Conservation (phyloP, 148 eudicot species). For the Vaccinium corymbosum region DNA sequence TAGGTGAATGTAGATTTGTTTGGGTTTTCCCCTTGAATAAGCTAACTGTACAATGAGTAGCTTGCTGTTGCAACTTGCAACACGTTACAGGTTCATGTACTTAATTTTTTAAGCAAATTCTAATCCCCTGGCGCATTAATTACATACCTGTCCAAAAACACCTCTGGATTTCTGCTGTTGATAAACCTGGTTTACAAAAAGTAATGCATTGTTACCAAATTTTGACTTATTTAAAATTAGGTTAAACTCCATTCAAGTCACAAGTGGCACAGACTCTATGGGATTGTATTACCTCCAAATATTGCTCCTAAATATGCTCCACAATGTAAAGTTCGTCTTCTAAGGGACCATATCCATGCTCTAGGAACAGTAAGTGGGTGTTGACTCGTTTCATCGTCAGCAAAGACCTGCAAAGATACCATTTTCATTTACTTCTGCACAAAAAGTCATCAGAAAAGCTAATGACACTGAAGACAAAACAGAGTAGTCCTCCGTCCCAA, state of each 20-base stretch:
- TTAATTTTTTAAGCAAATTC: too few species aligned
- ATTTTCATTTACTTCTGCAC: not conserved
- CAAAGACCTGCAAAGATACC: conserved; percentile 58
- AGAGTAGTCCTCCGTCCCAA: too few species aligned
- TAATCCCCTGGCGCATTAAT: too few species aligned
- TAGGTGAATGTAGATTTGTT: not conserved
- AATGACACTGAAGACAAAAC: conserved; percentile 13
- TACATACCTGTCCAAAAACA: conserved; percentile 47
- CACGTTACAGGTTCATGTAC: not conserved
- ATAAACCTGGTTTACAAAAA: conserved; percentile 28
- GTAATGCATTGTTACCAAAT: not conserved
- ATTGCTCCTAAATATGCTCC: conserved; percentile 40
- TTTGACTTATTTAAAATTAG: not conserved
- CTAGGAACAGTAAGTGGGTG: conserved; percentile 75
- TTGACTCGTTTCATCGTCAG: conserved; percentile 83
- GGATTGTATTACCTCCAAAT: conserved; percentile 35
- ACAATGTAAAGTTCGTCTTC: conserved; percentile 41
- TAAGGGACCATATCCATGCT: conserved; percentile 55
- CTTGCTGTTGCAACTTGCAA: not conserved
- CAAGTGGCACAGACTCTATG: not conserved
- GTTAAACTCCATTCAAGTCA: not conserved
- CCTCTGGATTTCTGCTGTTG: conserved; percentile 24
- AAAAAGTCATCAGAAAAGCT: conserved; percentile 24
- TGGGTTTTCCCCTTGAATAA: not conserved
- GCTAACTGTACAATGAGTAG: not conserved